Percentiles rank a stretch among this genome's conserved stretches.
These are phyloP conservation scores for Chlorella sp. DNA, from an alignment of 139 green algal genomes.

Conservation along the genomic window DNA sequence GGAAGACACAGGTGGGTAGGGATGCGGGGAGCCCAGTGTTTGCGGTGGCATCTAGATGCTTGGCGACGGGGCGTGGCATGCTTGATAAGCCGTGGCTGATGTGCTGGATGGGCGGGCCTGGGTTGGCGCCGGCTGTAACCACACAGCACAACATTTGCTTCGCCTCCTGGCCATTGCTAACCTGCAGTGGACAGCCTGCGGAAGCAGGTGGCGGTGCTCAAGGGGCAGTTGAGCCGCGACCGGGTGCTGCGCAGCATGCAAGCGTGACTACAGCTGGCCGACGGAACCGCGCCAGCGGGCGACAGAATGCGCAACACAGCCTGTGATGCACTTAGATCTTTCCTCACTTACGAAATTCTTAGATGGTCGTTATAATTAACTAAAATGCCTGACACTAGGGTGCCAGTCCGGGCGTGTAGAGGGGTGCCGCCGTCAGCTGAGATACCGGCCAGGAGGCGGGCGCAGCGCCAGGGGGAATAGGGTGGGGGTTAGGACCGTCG, in stretches of 20 bases:
- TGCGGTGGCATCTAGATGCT: background rate
- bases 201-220: constrained; percentile 24
- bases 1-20: constrained; percentile 1
- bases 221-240: constrained; percentile 1
- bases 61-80: background rate
- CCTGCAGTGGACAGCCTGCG: constrained; percentile 27
- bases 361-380: no score
- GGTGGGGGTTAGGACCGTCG: no score
- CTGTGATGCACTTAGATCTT: no score
- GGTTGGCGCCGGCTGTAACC: background rate
- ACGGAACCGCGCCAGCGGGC: no score
- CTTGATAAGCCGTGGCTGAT: background rate
- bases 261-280: background rate
- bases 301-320: no score
- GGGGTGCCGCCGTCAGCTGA: no score
- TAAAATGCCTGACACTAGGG: no score
- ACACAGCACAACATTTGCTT: background rate
- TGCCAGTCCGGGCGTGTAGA: no score
- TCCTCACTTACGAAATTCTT: no score
- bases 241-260: constrained; percentile 18
- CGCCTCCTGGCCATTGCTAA: background rate
- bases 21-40: background rate
- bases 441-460: no score
- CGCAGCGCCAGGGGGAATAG: no score
- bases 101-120: background rate